Evolutionary conservation across 2,329 filamentous ascomycete species (phyloP).

Genomic region (Dendryphion nanum): DNA sequence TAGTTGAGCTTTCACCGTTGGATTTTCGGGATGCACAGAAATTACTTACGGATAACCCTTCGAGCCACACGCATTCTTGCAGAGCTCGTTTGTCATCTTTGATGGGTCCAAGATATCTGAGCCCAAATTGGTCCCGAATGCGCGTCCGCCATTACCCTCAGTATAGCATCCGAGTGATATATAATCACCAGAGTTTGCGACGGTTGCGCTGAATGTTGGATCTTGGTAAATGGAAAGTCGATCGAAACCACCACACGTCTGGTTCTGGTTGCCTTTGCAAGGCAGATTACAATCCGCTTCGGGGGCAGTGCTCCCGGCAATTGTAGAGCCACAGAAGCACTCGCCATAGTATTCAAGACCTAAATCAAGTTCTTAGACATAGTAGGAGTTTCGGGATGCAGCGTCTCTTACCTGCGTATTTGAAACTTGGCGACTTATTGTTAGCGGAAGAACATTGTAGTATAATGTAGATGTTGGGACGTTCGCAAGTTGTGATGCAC

Average conservation of each 20-base stretch:
- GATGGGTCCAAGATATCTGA: conserved; percentile 29
- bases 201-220: conserved; percentile 32
- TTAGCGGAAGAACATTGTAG: not conserved
- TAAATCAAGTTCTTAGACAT: not conserved
- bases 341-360: conserved; percentile 7
- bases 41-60: conserved; percentile 33
- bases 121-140: conserved; percentile 24
- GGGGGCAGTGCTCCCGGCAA: conserved; percentile 8
- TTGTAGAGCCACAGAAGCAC: conserved; percentile 19
- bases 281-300: conserved; percentile 17
- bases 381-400: conserved; percentile 6
- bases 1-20: no score
- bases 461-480: no score
- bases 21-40: no score
- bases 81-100: conserved; percentile 38
- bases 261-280: conserved; percentile 15
- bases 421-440: conserved; percentile 36
- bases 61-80: conserved; percentile 39
- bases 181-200: conserved; percentile 20
- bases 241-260: conserved; percentile 17
- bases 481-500: no score
- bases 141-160: conserved; percentile 29
- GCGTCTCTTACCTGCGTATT: conserved; percentile 25
- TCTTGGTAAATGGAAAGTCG: conserved; percentile 35
- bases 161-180: conserved; percentile 41